phyloP scores from a whole-genome alignment of 495 filamentous ascomycete genomes.

The Poronia punctata region DNA sequence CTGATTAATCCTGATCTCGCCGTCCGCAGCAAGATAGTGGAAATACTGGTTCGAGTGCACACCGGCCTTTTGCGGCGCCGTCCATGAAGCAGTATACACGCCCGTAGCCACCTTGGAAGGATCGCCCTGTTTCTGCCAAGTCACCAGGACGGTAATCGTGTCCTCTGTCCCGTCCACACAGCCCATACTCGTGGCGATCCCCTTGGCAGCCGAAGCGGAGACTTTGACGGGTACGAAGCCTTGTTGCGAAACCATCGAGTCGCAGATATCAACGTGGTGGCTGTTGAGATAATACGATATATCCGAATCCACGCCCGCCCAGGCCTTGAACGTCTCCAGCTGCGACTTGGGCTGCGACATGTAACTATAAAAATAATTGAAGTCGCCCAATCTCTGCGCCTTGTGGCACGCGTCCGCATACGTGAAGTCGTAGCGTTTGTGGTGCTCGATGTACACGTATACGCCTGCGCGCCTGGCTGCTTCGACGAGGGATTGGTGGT shows the following conservation, averaged over 20 bases:
- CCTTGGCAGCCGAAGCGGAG: conserved; percentile 66
- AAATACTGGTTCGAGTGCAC: conserved; percentile 96
- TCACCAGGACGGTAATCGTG: conserved; percentile 82
- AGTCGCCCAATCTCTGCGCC: conserved; percentile 71
- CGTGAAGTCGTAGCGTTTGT: conserved; percentile 90
- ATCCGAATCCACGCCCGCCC: conserved; percentile 86
- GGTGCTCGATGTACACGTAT: conserved; percentile 92
- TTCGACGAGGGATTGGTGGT: conserved; percentile 69
- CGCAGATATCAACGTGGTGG: conserved; percentile 86
- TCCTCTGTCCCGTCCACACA: conserved; percentile 80
- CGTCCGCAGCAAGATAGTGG: conserved; percentile 77
- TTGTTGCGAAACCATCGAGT: conserved; percentile 68
- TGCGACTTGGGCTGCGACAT: conserved; percentile 93
- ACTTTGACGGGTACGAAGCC: conserved; percentile 74
- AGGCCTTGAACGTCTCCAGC: conserved; percentile 92
- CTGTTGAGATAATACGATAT: conserved; percentile 94
- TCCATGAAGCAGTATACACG: conserved; percentile 95
- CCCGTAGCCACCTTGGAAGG: conserved; percentile 65
- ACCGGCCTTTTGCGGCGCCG: conserved; percentile 81
- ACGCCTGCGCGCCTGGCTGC: conserved; percentile 69
- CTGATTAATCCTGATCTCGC: conserved; percentile 86
- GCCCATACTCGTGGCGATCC: conserved; percentile 63
- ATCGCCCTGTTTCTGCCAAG: conserved; percentile 71
- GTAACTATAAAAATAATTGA: conserved; percentile 97
- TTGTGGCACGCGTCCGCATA: conserved; percentile 80